Evolutionary conservation across 1,284 basidiomycete genomes (phyloP), one percentile per base, ranked within the genome.

Genomic region (Neolentinus lepideus): DNA sequence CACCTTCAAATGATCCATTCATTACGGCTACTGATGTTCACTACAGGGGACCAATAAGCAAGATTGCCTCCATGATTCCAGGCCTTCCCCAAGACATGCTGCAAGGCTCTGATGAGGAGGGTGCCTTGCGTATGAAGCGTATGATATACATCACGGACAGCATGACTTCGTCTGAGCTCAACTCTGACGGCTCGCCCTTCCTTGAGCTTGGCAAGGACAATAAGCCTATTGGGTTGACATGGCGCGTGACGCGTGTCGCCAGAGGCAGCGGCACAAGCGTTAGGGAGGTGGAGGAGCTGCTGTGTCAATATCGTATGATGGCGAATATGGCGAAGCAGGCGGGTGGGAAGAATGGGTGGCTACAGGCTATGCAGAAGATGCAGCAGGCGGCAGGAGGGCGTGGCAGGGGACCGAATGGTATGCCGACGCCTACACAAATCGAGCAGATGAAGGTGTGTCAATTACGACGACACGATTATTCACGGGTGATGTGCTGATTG

Each of bases 81-180:
- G 96, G 96, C 29, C 83, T 99, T 63, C 90, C 93, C 16, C 88
- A 91, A 61, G 92, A 93, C 43, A 77, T 99, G 67, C 79, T 98
- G 56, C 85, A 89, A 66, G 94, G 92, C 38, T 88, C 88, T 27
- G 92, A 94, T 66, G 94, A 97, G 67, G 96, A 98, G 66, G 93
- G 92, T 35, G 87, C 90, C 1, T 71, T 83, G 61, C 88, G 92
- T 58, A 89, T 99, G 85, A 98, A 98, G 74, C 87, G 94, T 59
- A 95, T 99, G 92, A 91, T 98, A 62, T 99, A 91, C 75, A 98
- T 99, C 67, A 98, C 94, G 22, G 96, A 99, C 72, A 94, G 92
- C 65, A 99, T 99, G 96, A 92, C 94, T 43, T 82, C 87, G 16
- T 75, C 76, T 55, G 97, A 99, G 72, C 84, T 99, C 56, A 94